Conservation (phyloP, 768 basidiomycete genomes). For the Termitomyces sp. region DNA sequence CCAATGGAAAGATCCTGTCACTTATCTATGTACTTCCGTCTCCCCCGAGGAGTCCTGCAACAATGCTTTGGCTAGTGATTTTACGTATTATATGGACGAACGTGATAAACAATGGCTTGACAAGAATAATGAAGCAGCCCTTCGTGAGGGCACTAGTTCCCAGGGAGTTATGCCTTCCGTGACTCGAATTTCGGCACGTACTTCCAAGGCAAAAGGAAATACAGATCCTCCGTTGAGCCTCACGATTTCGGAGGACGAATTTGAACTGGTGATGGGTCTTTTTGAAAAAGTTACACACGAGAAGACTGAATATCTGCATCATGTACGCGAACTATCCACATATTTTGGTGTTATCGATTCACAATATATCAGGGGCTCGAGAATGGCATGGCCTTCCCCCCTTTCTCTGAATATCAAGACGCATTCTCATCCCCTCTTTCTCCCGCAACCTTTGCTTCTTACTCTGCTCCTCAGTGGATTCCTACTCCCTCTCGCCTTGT, state of each 20-base stretch:
- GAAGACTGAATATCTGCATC: conserved; percentile 82
- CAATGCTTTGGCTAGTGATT: conserved; percentile 61
- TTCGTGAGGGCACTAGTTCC: conserved; percentile 29
- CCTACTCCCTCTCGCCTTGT: conserved; percentile 58
- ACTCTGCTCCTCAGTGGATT: conserved; percentile 60
- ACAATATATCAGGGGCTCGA: conserved; percentile 44
- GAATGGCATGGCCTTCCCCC: conserved; percentile 64
- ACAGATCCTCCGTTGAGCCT: conserved; percentile 58
- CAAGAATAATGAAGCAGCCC: conserved; percentile 79
- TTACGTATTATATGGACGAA: conserved; percentile 94
- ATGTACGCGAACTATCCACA: conserved; percentile 46
- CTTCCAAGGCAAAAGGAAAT: conserved; percentile 68
- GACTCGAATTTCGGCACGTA: not conserved
- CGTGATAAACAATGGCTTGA: conserved; percentile 93
- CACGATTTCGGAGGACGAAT: conserved; percentile 81
- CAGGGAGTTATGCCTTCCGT: not conserved
- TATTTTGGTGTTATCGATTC: not conserved
- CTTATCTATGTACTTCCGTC: conserved; percentile 76
- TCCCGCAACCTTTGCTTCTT: conserved; percentile 62
- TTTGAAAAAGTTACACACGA: conserved; percentile 90
- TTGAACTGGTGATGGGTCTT: conserved; percentile 92
- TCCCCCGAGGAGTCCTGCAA: conserved; percentile 73
- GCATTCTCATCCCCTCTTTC: conserved; percentile 56
- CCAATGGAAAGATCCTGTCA: conserved; percentile 70
- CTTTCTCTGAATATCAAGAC: conserved; percentile 71